Conservation (phyloP, 306 rosid species). For the Pachyrhizus erosus region DNA sequence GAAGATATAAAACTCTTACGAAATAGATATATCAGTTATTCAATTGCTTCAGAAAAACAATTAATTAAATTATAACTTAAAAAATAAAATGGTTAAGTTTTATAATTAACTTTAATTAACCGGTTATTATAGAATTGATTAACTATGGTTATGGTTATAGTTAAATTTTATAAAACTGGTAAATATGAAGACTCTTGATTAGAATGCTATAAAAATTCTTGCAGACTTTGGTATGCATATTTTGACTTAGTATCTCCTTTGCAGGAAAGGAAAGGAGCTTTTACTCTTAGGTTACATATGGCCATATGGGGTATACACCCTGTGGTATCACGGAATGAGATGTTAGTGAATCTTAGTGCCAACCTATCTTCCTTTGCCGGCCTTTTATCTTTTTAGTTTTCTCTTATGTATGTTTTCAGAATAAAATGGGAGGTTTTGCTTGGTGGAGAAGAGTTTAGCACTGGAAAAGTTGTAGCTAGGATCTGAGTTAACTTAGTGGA, state of each 20-base stretch:
- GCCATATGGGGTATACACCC: constrained; percentile 17
- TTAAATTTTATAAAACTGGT: too few relatives aligned
- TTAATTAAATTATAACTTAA: too few relatives aligned
- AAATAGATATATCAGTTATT: too few relatives aligned
- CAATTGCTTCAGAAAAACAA: too few relatives aligned
- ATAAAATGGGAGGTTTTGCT: constrained; percentile 55
- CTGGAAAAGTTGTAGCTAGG: constrained; percentile 34
- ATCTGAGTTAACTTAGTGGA: constrained; percentile 21
- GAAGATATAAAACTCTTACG: too few relatives aligned
- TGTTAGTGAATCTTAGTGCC: constrained; percentile 41
- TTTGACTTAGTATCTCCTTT: background rate
- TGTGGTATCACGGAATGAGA: constrained; percentile 22
- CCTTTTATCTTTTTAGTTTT: background rate
- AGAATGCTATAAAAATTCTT: background rate
- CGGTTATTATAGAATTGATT: too few relatives aligned
- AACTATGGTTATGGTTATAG: too few relatives aligned
- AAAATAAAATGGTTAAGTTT: too few relatives aligned
- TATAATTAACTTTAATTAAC: too few relatives aligned
- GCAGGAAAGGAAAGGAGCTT: background rate
- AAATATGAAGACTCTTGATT: too few relatives aligned
- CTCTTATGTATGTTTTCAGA: constrained; percentile 21
- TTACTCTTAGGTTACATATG: background rate
- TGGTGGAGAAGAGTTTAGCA: constrained; percentile 41
- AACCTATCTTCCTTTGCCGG: constrained; percentile 35
- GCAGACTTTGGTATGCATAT: background rate